Evolutionary conservation across 2,329 filamentous ascomycete genomes (phyloP), one percentile per base, ranked within the genome.

Genomic region (Fonsecaea nubica): DNA sequence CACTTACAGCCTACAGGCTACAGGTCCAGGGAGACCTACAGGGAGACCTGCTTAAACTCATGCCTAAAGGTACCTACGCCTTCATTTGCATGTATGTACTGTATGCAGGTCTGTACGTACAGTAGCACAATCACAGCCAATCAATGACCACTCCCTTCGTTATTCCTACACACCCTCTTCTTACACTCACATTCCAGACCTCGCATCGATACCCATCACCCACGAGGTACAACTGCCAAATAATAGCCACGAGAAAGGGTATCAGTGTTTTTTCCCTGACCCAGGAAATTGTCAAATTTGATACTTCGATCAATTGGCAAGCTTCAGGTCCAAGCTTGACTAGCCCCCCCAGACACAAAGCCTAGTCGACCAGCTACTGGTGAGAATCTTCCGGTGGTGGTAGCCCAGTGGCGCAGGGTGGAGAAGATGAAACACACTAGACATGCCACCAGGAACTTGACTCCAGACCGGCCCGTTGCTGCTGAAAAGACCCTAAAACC

Each of bases 241-340:
- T 15, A 18, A 6, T 4, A 21, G 15, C 7, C 15, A 21, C 7
- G 5, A 40, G 30, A 35, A 56, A 54, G n/a, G 40, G 32, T n/a
- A 64, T 32, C 32, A 8, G 25, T 57, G 30, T 4, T 5, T 13
- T 30, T 8, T 53, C 48, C 18, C 9, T 9, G 36, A 38, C 36
- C 45, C 38, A 57, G 52, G 58, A 56, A 42, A 50, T 62, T 59
- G 52, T 57, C 36, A 58, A 65, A 65, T 65, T 65, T 61, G 63
- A 56, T 40, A 56, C 21, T 45, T 52, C 45, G 58, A 50, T 50
- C 58, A 61, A 61, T 53, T 53, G 10, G 45, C 45, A 61, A 61
- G 58, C 42, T 38, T 33, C 13, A 38, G n/a, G 40, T 21, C 57
- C n/a, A 25, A n/a, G 57, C 38, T 32, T 13, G 10, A 32, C 30